Percentiles rank a stretch among this genome's conserved stretches.
Conservation (phyloP, 306 rosid genomes). For the Fagus sylvatica region DNA sequence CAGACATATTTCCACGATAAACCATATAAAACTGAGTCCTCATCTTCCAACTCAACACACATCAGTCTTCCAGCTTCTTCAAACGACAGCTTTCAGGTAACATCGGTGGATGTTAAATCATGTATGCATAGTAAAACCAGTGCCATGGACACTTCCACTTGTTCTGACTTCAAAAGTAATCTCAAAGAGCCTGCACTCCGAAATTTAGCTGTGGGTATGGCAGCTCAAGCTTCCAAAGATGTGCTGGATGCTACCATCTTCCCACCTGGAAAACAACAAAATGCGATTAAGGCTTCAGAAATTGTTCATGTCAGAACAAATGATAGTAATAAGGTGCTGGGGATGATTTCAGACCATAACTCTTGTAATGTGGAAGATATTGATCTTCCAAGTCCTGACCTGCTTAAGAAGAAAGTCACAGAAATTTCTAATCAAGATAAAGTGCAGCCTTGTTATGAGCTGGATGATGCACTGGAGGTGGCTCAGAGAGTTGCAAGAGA, state of each 20-base stretch:
- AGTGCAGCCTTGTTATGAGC: constrained; percentile 12
- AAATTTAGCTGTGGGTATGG: constrained; percentile 13
- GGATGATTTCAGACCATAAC: constrained; percentile 10
- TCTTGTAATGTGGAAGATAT: neutral
- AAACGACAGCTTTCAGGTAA: constrained; percentile 36
- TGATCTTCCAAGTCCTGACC: constrained; percentile 14
- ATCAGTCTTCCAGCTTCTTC: constrained; percentile 29
- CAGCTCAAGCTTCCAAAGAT: neutral
- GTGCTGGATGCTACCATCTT: constrained; percentile 13
- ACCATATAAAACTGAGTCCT: constrained; percentile 26
- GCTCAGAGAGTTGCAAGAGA: constrained; percentile 33
- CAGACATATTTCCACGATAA: constrained; percentile 18
- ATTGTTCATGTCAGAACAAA: constrained; percentile 12
- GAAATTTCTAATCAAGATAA: constrained; percentile 6
- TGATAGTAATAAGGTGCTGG: constrained; percentile 13
- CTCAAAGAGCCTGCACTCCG: constrained; percentile 22
- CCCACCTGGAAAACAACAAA: constrained; percentile 11
- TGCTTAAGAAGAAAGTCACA: constrained; percentile 17
- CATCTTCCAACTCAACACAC: constrained; percentile 34
- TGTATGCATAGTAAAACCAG: constrained; percentile 10
- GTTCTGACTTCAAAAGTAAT: constrained; percentile 11
- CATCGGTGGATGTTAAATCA: constrained; percentile 17
- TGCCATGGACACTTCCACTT: constrained; percentile 17
- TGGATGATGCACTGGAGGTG: constrained; percentile 28
- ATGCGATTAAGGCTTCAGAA: constrained; percentile 6